phyloP scores from a whole-genome alignment of 108 stramenopile species.

The Skeletonema potamos region DNA sequence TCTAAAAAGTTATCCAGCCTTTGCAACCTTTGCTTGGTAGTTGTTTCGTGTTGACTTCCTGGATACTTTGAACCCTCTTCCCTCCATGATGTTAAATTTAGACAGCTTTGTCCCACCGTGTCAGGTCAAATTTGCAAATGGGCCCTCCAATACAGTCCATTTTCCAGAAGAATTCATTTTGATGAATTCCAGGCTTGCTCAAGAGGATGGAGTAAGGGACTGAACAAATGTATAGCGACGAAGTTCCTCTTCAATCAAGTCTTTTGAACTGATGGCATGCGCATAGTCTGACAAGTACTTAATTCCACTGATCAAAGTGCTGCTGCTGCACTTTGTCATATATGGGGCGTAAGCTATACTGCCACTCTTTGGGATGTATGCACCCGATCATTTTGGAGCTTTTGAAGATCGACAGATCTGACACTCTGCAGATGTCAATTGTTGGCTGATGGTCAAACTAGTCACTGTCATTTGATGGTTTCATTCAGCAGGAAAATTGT shows the following conservation, averaged over 20 bases:
- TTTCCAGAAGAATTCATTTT: not conserved
- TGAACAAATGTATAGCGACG: not conserved
- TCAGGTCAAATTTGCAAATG: not conserved
- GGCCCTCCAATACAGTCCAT: not conserved
- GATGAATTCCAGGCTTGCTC: not conserved
- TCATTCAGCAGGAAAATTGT: not conserved
- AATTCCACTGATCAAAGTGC: not conserved
- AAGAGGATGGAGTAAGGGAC: not conserved
- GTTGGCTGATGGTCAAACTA: not conserved
- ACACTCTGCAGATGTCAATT: not conserved
- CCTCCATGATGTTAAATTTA: not conserved
- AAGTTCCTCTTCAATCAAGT: not conserved
- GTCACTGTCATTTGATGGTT: not conserved
- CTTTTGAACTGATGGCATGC: not conserved
- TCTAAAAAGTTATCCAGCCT: not conserved
- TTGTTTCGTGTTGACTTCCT: not conserved
- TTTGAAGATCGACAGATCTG: not conserved
- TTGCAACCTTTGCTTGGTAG: not conserved
- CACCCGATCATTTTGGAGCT: not conserved
- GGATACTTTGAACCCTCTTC: not conserved
- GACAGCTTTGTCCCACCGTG: not conserved
- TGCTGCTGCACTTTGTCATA: not conserved
- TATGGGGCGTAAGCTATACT: not conserved
- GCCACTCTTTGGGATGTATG: not conserved
- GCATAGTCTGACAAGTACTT: not conserved